Conservation (phyloP, 2,329 filamentous ascomycete species). For the Davidsoniella eucalypti region DNA sequence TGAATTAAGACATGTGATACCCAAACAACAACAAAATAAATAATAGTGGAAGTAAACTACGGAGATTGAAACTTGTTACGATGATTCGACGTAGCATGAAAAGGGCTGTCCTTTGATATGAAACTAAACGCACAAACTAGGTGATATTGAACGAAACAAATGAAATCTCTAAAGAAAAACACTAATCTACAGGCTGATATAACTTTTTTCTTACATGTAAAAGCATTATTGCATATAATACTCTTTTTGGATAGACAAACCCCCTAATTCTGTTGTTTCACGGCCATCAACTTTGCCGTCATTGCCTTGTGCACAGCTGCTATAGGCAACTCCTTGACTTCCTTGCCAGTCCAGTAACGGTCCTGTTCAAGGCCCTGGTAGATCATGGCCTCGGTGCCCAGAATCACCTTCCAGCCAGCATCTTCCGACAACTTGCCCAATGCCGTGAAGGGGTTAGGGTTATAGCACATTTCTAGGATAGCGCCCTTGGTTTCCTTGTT, state of each 20-base stretch:
- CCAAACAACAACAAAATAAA: too few relatives aligned
- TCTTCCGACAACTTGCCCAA: conserved; percentile 44
- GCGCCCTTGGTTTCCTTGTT: conserved; percentile 41
- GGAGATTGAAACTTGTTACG: too few relatives aligned
- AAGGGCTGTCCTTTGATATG: background rate
- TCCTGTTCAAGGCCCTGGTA: conserved; percentile 61
- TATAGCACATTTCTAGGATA: conserved; percentile 72
- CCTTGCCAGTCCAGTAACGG: conserved; percentile 46
- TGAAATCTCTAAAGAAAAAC: background rate
- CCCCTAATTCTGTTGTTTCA: background rate
- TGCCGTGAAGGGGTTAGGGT: conserved; percentile 52
- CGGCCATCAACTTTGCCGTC: conserved; percentile 7
- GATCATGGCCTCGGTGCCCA: conserved; percentile 62
- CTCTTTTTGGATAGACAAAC: background rate
- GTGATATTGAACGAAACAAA: background rate
- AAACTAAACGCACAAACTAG: background rate
- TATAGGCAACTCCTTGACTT: conserved; percentile 41
- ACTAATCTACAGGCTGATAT: background rate
- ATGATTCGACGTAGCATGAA: background rate
- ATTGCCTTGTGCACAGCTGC: conserved; percentile 36
- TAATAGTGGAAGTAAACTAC: too few relatives aligned
- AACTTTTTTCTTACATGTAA: too few relatives aligned
- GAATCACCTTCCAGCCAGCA: conserved; percentile 54
- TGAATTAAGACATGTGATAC: too few relatives aligned
- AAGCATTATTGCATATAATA: too few relatives aligned